phyloP scores from a whole-genome alignment of 129 eudicot species.

The Artemisia annua region DNA sequence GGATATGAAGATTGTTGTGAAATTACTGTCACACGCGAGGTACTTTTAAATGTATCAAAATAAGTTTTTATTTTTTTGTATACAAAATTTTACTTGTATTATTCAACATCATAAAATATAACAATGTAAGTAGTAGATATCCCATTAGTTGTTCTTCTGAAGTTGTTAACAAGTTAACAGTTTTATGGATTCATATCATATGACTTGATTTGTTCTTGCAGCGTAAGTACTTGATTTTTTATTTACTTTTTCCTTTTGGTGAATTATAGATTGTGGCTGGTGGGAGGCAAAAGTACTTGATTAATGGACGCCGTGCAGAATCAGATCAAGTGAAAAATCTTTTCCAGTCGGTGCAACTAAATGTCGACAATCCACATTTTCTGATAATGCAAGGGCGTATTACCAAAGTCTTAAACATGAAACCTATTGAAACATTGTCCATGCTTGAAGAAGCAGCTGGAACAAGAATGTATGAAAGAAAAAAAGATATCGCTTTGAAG shows the following conservation, averaged over 20 bases:
- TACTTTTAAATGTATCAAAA: not conserved
- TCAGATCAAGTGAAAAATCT: conserved; percentile 97
- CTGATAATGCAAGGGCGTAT: conserved; percentile 99
- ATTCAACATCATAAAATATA: too few species aligned
- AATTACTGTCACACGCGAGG: conserved; percentile 98
- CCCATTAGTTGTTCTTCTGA: too few species aligned
- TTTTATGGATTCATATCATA: too few species aligned
- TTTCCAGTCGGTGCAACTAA: conserved; percentile 95
- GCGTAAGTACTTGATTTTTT: not conserved
- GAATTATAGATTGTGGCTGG: conserved; percentile 89
- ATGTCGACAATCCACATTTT: conserved; percentile 99
- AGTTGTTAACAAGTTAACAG: too few species aligned
- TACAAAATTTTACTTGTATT: too few species aligned
- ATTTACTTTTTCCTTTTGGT: not conserved
- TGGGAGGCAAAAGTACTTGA: conserved; percentile 96
- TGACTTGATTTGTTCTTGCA: too few species aligned
- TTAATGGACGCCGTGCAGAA: conserved; percentile 97
- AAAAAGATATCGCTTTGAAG: conserved; percentile 88
- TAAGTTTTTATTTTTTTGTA: not conserved
- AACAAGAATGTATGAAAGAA: conserved; percentile 98
- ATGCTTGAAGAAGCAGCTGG: conserved; percentile 99
- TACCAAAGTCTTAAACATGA: conserved; percentile 96
- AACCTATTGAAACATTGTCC: conserved; percentile 96
- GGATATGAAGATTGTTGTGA: conserved; percentile 91
- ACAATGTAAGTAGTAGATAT: too few species aligned